Base-by-base conservation (phyloP, 768 basidiomycete genomes). In the Mycena crocata region DNA sequence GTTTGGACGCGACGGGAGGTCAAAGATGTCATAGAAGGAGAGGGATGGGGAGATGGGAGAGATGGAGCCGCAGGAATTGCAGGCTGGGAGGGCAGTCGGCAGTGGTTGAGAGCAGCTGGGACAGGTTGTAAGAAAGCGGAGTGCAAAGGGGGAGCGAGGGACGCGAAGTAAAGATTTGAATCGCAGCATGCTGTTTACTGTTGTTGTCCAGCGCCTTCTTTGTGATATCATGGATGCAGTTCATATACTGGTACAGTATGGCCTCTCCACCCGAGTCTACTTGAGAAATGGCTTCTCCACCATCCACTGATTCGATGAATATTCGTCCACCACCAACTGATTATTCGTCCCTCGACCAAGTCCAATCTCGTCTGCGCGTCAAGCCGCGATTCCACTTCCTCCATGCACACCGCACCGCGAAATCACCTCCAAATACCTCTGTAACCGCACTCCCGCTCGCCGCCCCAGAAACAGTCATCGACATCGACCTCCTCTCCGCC, bases 51-150 rank as follows among this genome's bases (percentile, higher is more conserved):
- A 85, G 35, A 95, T 73, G 14, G 83, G 80, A 21, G 86, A 84
- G 57, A 96, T 91, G 60, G 84, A 84, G 72, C 85, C 85, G 79
- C 95, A 97, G n/a, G 80, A 81, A 15, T 81, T 81, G 76, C 95
- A 97, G 24, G 91, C 93, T 0, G 94, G 93, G 46, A 93, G 79
- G 39, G 86, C 76, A 7, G 90, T 88, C 6, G 89, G 84, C 8
- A 95, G 80, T 9, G 81, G 80, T 13, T 82, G 70, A 1, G 84
- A 83, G 74, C 94, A 97, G n/a, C n/a, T n/a, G n/a, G n/a, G n/a
- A n/a, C n/a, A n/a, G n/a, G n/a, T n/a, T n/a, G 24, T 84, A 85
- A 12, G 91, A 87, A 73, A 94, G 96, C 19, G 35, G 58, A 2
- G 59, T 28, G 37, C 39, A 66, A 13, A 65, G 37, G 3, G 62